A percentile compares a stretch with the other conserved stretches of the same genome.
Conservation (phyloP, 768 basidiomycete species). For the Termitomyces sp. region DNA sequence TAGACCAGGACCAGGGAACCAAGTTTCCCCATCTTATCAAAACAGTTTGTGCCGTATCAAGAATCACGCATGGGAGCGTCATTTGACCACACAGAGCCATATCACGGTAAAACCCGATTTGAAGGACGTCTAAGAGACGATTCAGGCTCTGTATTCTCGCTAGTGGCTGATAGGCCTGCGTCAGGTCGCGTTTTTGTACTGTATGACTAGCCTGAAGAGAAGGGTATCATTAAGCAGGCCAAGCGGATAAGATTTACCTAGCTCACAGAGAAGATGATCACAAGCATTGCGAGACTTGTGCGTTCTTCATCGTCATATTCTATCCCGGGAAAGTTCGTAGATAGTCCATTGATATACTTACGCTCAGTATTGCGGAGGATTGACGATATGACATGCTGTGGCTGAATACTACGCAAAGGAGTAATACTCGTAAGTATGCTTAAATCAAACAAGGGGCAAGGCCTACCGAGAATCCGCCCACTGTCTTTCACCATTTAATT, state of each 20-base stretch:
- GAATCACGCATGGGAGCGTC: conserved; percentile 15
- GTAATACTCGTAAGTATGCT: background rate
- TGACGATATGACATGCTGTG: conserved; percentile 14
- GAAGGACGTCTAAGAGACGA: conserved; percentile 39
- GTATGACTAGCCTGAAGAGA: conserved; percentile 17
- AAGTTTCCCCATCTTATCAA: conserved; percentile 55
- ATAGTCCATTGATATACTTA: conserved; percentile 10
- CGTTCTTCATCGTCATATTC: conserved; percentile 22
- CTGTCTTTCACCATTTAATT: conserved; percentile 23
- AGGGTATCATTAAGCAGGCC: background rate
- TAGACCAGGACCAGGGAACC: conserved; percentile 60
- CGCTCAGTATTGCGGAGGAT: conserved; percentile 16
- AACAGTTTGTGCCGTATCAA: conserved; percentile 41
- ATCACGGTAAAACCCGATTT: conserved; percentile 10
- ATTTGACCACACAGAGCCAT: background rate
- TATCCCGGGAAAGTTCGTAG: background rate
- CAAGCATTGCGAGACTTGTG: conserved; percentile 31
- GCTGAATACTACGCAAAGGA: conserved; percentile 6
- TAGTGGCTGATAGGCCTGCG: conserved; percentile 6
- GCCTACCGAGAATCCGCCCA: conserved; percentile 18
- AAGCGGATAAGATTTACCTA: background rate
- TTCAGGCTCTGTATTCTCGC: conserved; percentile 45
- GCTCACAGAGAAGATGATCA: conserved; percentile 37
- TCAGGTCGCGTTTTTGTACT: conserved; percentile 3
- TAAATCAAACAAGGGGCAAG: background rate